Conservation (phyloP, 2,329 filamentous ascomycete genomes). For the Colletotrichum echinochloae region DNA sequence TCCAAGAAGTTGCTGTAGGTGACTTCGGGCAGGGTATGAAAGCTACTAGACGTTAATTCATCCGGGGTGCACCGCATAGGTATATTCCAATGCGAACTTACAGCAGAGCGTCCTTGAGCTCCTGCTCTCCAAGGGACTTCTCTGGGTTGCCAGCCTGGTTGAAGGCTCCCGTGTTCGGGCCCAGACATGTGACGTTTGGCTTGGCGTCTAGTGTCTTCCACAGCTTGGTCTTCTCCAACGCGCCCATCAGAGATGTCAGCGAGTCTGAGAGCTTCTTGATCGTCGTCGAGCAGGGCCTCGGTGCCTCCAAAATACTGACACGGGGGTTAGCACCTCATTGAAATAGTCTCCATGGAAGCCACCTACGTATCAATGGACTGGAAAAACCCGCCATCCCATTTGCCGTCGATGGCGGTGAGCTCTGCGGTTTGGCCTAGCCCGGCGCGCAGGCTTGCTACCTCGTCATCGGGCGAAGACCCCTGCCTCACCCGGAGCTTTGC, state of each 20-base stretch:
- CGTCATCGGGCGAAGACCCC: neutral
- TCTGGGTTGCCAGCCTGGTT: conserved; percentile 41
- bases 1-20: conserved; percentile 42
- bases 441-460: conserved; percentile 31
- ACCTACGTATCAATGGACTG: conserved; percentile 43
- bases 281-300: conserved; percentile 38
- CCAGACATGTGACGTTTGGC: conserved; percentile 44
- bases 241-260: conserved; percentile 31
- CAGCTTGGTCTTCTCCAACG: conserved; percentile 35
- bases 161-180: conserved; percentile 42
- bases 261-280: conserved; percentile 30
- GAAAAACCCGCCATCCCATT: conserved; percentile 42
- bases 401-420: conserved; percentile 37
- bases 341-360: neutral
- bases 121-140: conserved; percentile 27
- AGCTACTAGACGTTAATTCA: conserved; percentile 19
- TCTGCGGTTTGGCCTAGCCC: conserved; percentile 36
- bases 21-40: conserved; percentile 42
- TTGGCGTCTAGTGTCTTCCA: conserved; percentile 41
- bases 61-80: neutral
- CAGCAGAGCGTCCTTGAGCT: conserved; percentile 41
- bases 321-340: neutral
- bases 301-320: conserved; percentile 40
- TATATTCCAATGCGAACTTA: conserved; percentile 10
- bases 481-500: conserved; percentile 40